phyloP scores from a whole-genome alignment of 2,329 filamentous ascomycete genomes.

The Magnaporthiopsis incrustans region DNA sequence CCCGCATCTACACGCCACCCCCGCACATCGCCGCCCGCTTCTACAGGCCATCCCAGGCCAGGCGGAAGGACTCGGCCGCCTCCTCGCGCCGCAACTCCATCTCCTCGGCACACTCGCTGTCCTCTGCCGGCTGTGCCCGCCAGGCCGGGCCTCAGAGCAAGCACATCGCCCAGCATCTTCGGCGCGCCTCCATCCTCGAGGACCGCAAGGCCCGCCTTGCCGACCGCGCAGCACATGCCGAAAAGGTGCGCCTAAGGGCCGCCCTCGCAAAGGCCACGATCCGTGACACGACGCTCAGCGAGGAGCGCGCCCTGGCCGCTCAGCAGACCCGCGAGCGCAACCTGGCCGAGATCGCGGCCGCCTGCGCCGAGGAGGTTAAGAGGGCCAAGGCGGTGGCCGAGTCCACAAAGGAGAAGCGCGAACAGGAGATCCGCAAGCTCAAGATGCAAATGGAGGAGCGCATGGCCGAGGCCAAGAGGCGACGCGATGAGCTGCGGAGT shows the following conservation, averaged over 20 bases:
- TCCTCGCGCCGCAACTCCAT: slow-evolving; percentile 75
- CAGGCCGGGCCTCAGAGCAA: slow-evolving; percentile 60
- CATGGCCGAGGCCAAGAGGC: slow-evolving; percentile 66
- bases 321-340: slow-evolving; percentile 73
- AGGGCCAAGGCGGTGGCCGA: slow-evolving; percentile 77
- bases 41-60: slow-evolving; percentile 55
- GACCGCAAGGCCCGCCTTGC: slow-evolving; percentile 72
- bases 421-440: slow-evolving; percentile 62
- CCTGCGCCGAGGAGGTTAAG: slow-evolving; percentile 76
- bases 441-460: slow-evolving; percentile 72
- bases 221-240: slow-evolving; percentile 72
- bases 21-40: slow-evolving; percentile 73
- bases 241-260: slow-evolving; percentile 71
- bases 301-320: slow-evolving; percentile 70
- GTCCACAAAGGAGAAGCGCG: slow-evolving; percentile 71
- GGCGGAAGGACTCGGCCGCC: slow-evolving; percentile 67
- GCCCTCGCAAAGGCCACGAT: slow-evolving; percentile 65
- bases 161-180: slow-evolving; percentile 69
- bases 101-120: slow-evolving; percentile 65
- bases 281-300: slow-evolving; percentile 55
- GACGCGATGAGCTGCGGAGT: slow-evolving; percentile 57
- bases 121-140: slow-evolving; percentile 46
- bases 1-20: slow-evolving; percentile 52
- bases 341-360: slow-evolving; percentile 70
- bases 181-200: slow-evolving; percentile 72